These are phyloP conservation scores for Tricharina praecox DNA, from an alignment of 495 filamentous ascomycete genomes.

Conservation along the genomic window DNA sequence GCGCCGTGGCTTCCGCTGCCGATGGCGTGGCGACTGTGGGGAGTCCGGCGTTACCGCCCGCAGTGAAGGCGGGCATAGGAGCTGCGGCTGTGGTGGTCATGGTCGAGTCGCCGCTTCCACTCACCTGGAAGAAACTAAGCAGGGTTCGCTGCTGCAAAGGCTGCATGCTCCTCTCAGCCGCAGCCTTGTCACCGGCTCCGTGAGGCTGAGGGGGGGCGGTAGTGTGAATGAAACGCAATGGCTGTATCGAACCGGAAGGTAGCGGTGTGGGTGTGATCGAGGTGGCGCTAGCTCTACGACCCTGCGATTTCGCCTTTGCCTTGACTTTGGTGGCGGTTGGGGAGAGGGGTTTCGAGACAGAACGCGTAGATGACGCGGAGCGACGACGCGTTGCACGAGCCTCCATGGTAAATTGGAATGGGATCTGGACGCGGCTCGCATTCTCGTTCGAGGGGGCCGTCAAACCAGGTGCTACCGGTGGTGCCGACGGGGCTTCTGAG, in stretches of 20 bases:
- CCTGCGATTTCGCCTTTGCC: too few relatives aligned
- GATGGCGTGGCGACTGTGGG: not conserved
- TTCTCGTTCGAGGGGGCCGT: too few relatives aligned
- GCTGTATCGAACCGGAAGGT: not conserved
- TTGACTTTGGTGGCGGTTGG: too few relatives aligned
- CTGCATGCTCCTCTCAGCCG: not conserved
- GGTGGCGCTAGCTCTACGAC: too few relatives aligned
- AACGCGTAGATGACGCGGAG: not conserved
- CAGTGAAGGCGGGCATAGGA: not conserved
- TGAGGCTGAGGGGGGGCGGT: not conserved
- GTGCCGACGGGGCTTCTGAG: not conserved
- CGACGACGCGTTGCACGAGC: not conserved
- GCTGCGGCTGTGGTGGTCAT: not conserved
- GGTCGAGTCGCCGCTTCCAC: not conserved
- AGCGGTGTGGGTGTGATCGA: not conserved
- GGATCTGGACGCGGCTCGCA: too few relatives aligned
- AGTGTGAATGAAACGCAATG: not conserved
- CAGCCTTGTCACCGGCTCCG: not conserved
- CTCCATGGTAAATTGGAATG: too few relatives aligned
- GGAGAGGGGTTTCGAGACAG: not conserved
- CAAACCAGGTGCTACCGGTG: too few relatives aligned
- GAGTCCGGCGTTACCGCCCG: too few relatives aligned
- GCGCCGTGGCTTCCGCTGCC: not conserved
- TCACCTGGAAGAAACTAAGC: conserved; percentile 2
- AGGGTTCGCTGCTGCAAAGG: not conserved